A percentile compares a stretch with the other conserved stretches of the same genome.
Conservation (phyloP, 768 basidiomycete species). For the Podaxis rugospora region DNA sequence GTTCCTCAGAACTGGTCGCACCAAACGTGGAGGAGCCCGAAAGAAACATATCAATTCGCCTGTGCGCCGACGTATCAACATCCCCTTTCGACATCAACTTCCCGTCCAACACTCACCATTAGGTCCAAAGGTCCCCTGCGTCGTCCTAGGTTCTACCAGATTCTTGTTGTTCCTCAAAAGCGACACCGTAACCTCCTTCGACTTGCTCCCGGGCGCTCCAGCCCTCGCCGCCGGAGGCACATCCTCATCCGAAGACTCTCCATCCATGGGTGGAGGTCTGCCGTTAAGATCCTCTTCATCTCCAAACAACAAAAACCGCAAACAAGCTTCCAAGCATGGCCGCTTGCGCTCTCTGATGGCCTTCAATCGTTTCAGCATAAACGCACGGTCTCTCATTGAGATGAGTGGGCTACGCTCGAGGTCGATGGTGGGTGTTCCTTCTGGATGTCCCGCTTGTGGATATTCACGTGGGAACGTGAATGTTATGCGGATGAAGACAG, state of each 20-base stretch:
- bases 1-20: conserved; percentile 53
- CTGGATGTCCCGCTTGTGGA: conserved; percentile 56
- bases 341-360: conserved; percentile 66
- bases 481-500: conserved; percentile 81
- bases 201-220: conserved; percentile 24
- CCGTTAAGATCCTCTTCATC: conserved; percentile 51
- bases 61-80: conserved; percentile 23
- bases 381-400: conserved; percentile 69
- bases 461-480: conserved; percentile 89
- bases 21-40: conserved; percentile 67
- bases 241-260: conserved; percentile 67
- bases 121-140: conserved; percentile 85
- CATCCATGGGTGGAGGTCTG: conserved; percentile 35
- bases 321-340: conserved; percentile 81
- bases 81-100: neutral
- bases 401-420: conserved; percentile 82
- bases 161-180: conserved; percentile 68
- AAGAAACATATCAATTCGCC: conserved; percentile 89
- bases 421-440: conserved; percentile 69
- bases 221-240: conserved; percentile 15
- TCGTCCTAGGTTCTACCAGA: conserved; percentile 78
- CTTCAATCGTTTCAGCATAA: conserved; percentile 73
- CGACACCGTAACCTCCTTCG: conserved; percentile 48
- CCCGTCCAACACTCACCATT: conserved; percentile 53
- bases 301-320: conserved; percentile 75